A percentile compares a stretch with the other conserved stretches of the same genome.
Conservation (phyloP, 371 early-diverging fungal species). For the Zopfochytrium polystomum region DNA sequence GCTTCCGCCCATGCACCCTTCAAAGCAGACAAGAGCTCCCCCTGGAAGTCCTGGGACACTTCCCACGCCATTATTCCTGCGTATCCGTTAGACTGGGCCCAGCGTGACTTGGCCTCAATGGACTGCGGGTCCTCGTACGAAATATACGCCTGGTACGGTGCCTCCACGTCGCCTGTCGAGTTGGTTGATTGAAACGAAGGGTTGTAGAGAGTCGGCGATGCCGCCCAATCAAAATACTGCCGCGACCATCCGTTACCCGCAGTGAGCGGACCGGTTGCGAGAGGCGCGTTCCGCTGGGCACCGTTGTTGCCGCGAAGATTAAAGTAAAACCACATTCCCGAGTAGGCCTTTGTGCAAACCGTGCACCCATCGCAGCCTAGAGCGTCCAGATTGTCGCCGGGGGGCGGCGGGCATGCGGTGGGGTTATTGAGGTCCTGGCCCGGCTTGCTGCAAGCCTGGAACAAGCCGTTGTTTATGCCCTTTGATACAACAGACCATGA, state of each 20-base stretch:
- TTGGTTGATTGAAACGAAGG: no score
- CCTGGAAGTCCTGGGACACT: conserved; percentile 4
- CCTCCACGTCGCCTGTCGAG: no score
- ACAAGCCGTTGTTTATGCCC: conserved; percentile 32
- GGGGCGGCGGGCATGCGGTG: conserved; percentile 12
- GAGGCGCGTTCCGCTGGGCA: background rate
- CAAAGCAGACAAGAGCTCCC: conserved; percentile 9
- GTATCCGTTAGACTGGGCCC: conserved; percentile 21
- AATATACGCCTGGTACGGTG: no score
- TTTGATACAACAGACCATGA: conserved; percentile 26
- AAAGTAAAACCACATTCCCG: conserved; percentile 22
- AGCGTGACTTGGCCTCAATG: conserved; percentile 5
- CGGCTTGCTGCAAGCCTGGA: conserved; percentile 10
- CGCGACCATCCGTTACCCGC: conserved; percentile 55
- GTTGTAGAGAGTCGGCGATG: conserved; percentile 36
- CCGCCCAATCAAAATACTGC: conserved; percentile 61
- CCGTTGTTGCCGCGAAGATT: conserved; percentile 13
- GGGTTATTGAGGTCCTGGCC: no score
- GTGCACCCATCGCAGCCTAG: background rate
- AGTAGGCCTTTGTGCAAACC: conserved; percentile 10
- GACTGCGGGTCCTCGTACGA: conserved; percentile 2
- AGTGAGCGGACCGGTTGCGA: conserved; percentile 60
- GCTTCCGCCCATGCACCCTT: conserved; percentile 9
- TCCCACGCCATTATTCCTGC: conserved; percentile 56
- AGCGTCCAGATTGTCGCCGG: conserved; percentile 9